Conservation (phyloP, 169 alveolate species). For the Sarcocystis neurona region DNA sequence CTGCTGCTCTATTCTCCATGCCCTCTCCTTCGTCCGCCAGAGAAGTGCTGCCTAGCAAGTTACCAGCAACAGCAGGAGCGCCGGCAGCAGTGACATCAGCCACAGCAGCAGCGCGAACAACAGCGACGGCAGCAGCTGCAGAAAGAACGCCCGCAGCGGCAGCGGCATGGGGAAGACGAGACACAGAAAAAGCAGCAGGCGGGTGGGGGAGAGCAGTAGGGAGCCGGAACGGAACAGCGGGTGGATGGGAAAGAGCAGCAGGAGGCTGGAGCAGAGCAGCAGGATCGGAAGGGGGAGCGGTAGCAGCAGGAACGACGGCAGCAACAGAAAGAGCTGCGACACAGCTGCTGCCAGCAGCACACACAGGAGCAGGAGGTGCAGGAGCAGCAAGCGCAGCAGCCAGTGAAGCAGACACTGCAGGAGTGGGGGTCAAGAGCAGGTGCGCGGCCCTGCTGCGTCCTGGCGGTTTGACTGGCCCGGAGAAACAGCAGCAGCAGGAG, state of each 20-base stretch:
- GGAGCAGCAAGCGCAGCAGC: background rate
- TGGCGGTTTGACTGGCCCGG: too few species aligned
- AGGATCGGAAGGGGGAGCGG: background rate
- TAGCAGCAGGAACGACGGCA: background rate
- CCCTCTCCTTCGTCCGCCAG: too few species aligned
- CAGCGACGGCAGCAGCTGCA: background rate
- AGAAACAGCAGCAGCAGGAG: too few species aligned
- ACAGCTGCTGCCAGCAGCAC: background rate
- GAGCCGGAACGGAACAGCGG: background rate
- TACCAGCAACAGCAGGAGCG: too few species aligned
- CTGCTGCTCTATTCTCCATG: too few species aligned
- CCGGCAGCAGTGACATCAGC: too few species aligned
- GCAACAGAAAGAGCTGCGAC: background rate
- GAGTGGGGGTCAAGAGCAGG: background rate
- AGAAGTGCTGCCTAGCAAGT: too few species aligned
- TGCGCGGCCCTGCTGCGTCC: too few species aligned
- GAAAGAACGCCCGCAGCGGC: background rate
- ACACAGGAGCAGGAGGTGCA: background rate
- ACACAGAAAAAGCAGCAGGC: background rate
- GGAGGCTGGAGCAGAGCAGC: background rate
- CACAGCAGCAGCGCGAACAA: too few species aligned
- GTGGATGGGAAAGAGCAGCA: background rate
- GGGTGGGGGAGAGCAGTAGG: background rate
- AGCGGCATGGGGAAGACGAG: background rate
- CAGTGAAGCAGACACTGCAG: background rate